Evolutionary conservation across 495 filamentous ascomycete genomes (phyloP).

Genomic region (Aspergillus coremiiformis): DNA sequence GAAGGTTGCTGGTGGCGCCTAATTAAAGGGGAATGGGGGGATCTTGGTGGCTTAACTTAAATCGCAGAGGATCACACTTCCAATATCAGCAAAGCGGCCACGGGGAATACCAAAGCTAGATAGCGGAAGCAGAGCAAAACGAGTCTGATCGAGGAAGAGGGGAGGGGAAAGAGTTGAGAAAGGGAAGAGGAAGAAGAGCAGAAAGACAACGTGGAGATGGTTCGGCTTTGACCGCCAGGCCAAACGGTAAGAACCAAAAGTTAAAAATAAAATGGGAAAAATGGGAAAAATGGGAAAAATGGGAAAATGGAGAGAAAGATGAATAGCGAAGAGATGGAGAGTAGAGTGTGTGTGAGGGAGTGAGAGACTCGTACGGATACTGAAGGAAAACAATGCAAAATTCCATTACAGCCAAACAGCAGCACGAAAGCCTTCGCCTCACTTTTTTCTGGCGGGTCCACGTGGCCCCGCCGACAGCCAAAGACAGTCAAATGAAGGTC

Average conservation of each 20-base stretch:
- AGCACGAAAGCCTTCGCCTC: conserved; percentile 22
- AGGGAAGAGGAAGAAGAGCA: conserved; percentile 11
- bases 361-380: too few relatives aligned
- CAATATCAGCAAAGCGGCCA: neutral
- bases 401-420: neutral
- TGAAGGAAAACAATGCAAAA: conserved; percentile 1
- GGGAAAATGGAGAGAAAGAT: neutral
- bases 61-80: neutral
- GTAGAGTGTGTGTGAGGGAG: too few relatives aligned
- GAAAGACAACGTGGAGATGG: conserved; percentile 10
- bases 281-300: too few relatives aligned
- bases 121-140: conserved; percentile 2
- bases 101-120: neutral
- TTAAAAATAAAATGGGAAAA: neutral
- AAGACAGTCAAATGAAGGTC: neutral
- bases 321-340: too few relatives aligned
- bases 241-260: neutral
- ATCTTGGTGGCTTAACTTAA: conserved; percentile 2
- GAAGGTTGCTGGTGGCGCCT: conserved; percentile 2
- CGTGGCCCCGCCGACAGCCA: conserved; percentile 30
- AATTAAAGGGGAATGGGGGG: neutral
- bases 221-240: conserved; percentile 12
- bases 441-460: conserved; percentile 33
- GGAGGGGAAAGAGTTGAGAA: conserved; percentile 9
- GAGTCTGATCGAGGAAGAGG: conserved; percentile 3